Evolutionary conservation across 1,139 yeast genomes (phyloP), one percentile per base, ranked within the genome.

Genomic region (Torulaspora pretoriensis): DNA sequence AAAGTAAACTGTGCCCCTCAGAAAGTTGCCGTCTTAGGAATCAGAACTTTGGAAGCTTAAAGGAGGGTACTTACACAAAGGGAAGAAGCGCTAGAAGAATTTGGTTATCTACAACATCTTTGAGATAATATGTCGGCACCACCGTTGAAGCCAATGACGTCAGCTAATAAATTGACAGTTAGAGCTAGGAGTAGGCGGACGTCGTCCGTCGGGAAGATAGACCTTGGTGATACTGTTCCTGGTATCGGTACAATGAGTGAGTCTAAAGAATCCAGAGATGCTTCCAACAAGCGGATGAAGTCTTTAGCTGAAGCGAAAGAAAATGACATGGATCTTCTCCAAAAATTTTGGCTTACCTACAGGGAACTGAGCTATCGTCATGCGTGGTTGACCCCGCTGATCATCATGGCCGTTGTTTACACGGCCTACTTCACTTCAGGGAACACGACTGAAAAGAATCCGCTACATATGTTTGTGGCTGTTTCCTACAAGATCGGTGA

Each of bases 351-450:
- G 69, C 62, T 78, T 16, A 75, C 78, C 0, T 77, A 75, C 52
- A 73, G 75, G 33, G 92, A 86, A 56, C 68, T 84, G 54, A 65
- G 77, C 46, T 80, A 77, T 60, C 74, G 88, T 50, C 84, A 86
- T 60, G 78, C 95, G 8, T 90, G 97, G 97, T 63, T 87, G 34
- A 69, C 77, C 13, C 95, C 96, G 1, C 64, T 82, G 40, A 32
- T 83, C 3, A 65, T 78, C 8, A 58, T 82, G 49, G 33, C 64
- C 0, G 42, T 63, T 1, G 64, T 75, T 3, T 68, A 70, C 43
- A 51, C 60, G 1, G 64, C 73, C 0, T 81, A 71, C 56, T 68
- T 72, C 41, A 58, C 76, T 27, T 74, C 78, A 5, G 80, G 81
- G 8, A 75, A 78, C 50, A 72, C 69, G 47, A 72, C 86, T 0